Base-by-base conservation (phyloP, 2,329 filamentous ascomycete genomes). In the Aspergillus sp. region DNA sequence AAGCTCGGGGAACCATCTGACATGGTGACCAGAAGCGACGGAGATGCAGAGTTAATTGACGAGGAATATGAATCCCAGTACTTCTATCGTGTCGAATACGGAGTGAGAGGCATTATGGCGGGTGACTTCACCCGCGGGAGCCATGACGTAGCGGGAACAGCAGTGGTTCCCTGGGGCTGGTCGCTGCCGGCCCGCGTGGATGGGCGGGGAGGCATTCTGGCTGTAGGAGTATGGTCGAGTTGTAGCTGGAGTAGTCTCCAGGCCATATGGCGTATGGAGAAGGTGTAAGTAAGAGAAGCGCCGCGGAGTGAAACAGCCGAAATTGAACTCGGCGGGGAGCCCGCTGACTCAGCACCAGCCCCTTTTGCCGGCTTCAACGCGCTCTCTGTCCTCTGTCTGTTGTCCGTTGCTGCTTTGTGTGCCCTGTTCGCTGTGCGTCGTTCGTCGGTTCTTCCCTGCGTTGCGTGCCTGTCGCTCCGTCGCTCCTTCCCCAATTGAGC, bases 311-410 rank as follows among this genome's bases (percentile, higher is more conserved):
- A n/a, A 13, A 3, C 16, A 10, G 2, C 12, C 10, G 8, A 26
- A n/a, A 16, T 11, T 4, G 13, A 29, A 16, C 15, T 8, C 15
- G 14, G 40, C 29, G 40, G 39, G 33, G 44, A 42, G 28, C 8
- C 17, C 14, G 44, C 42, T 58, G 48, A 58, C 46, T 59, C 54
- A 55, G 41, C 45, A 26, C 8, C 39, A 57, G 45, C 55, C 55
- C 55, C 55, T 58, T 59, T 59, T 59, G 49, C 10, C 19, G 19
- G 19, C 19, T 10, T 22, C 19, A 22, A 22, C 5, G 10, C 10
- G 19, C 10, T 22, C 6, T 22, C 10, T 22, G 6, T 22, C 10
- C 19, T 10, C 10, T 22, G 19, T 6, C 19, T 22, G 5, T 22
- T 22, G 19, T 22, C 19, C 10, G 5, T 22, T 10, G 10, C 19